phyloP scores from a whole-genome alignment of 768 basidiomycete genomes.

The Boletus insuetus region DNA sequence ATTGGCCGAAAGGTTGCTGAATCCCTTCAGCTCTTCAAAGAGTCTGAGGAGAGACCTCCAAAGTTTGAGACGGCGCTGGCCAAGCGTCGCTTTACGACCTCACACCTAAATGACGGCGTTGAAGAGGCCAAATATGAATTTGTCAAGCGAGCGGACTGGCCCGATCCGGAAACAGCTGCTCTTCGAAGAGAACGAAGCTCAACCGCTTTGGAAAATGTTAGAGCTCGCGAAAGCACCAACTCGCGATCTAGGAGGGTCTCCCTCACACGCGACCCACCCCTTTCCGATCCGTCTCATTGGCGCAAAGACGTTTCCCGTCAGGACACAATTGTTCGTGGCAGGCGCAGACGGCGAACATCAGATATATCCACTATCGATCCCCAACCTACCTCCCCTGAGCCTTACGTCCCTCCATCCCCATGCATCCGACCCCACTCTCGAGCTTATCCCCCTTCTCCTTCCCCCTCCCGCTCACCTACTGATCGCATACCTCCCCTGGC shows the following conservation, averaged over 20 bases:
- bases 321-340: constrained; percentile 50
- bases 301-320: constrained; percentile 48
- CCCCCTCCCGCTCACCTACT: constrained; percentile 43
- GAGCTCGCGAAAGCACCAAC: constrained; percentile 46
- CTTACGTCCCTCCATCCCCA: constrained; percentile 37
- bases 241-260: constrained; percentile 22
- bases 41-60: constrained; percentile 47
- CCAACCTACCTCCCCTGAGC: constrained; percentile 28
- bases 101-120: constrained; percentile 49
- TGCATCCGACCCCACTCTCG: constrained; percentile 42
- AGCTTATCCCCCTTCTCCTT: constrained; percentile 54
- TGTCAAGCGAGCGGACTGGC: constrained; percentile 84
- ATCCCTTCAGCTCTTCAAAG: constrained; percentile 78
- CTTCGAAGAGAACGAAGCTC: constrained; percentile 67
- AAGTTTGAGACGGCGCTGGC: constrained; percentile 24
- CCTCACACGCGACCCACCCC: constrained; percentile 42
- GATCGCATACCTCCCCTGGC: constrained; percentile 34
- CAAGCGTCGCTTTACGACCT: constrained; percentile 33
- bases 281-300: constrained; percentile 54
- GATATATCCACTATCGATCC: constrained; percentile 39
- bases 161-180: constrained; percentile 71
- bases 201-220: constrained; percentile 53
- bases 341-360: constrained; percentile 54
- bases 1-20: constrained; percentile 84
- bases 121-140: constrained; percentile 74